A percentile compares a stretch with the other conserved stretches of the same genome.
phyloP scores from a whole-genome alignment of 139 green algal species.

The Volvox africanus region DNA sequence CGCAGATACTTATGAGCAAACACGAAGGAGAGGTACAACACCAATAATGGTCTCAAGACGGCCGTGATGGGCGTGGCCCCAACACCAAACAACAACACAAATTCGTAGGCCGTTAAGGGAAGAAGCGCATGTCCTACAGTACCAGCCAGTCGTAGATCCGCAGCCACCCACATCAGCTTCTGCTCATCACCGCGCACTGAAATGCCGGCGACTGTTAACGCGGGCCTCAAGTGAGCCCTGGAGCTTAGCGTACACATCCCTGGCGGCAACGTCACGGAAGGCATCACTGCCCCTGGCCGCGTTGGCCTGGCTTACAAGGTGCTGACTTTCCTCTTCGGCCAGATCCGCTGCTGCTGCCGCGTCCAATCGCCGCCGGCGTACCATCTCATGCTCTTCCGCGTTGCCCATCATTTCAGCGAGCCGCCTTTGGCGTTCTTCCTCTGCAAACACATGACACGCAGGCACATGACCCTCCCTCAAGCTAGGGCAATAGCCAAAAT shows the following conservation, averaged over 20 bases:
- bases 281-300: conserved; percentile 58
- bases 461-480: not conserved
- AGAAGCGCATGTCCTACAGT: too few species aligned
- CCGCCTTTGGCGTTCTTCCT: conserved; percentile 79
- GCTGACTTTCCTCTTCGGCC: conserved; percentile 7
- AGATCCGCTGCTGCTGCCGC: conserved; percentile 54
- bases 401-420: conserved; percentile 91
- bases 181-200: conserved; percentile 41
- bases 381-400: conserved; percentile 80
- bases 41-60: too few species aligned
- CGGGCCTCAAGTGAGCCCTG: conserved; percentile 57
- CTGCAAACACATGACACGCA: conserved; percentile 47
- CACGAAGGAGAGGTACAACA: too few species aligned
- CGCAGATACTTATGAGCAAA: too few species aligned
- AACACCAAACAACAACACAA: not conserved
- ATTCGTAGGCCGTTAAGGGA: too few species aligned
- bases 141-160: too few species aligned
- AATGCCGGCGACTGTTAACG: conserved; percentile 67
- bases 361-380: conserved; percentile 67
- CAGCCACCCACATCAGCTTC: too few species aligned
- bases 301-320: conserved; percentile 36
- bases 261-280: conserved; percentile 57
- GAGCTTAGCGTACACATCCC: conserved; percentile 61
- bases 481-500: not conserved
- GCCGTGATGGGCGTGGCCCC: too few species aligned